phyloP scores from a whole-genome alignment of 768 basidiomycete genomes.

The Tubosaeta brunneosetosa region DNA sequence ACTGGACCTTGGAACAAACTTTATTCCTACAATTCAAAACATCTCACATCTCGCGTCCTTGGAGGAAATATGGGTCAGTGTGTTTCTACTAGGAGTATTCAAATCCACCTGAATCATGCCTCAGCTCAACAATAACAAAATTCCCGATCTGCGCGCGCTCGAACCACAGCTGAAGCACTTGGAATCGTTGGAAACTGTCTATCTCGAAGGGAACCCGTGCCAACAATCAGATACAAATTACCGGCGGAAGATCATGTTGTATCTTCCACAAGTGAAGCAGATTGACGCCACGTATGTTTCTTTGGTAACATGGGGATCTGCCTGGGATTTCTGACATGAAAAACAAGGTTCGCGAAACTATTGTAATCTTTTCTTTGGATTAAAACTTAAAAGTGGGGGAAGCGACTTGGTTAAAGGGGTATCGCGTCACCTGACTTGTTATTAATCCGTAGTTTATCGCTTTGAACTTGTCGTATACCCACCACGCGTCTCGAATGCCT shows the following conservation, averaged over 20 bases:
- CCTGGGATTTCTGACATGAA: constrained; percentile 1
- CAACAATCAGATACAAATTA: constrained; percentile 73
- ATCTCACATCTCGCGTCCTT: constrained; percentile 68
- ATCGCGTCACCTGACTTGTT: too few species aligned
- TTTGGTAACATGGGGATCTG: background rate
- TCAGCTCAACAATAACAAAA: constrained; percentile 85
- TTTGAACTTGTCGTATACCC: background rate
- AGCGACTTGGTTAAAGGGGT: too few species aligned
- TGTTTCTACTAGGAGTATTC: background rate
- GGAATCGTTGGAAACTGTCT: constrained; percentile 73
- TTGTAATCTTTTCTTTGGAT: constrained; percentile 46
- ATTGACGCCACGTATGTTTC: constrained; percentile 91
- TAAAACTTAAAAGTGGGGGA: background rate
- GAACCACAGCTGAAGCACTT: constrained; percentile 62
- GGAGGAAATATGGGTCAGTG: constrained; percentile 91
- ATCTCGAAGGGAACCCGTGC: constrained; percentile 93
- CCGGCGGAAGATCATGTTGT: constrained; percentile 83
- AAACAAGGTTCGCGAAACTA: constrained; percentile 50
- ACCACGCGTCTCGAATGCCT: constrained; percentile 31
- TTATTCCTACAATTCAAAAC: constrained; percentile 73
- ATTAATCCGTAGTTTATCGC: too few species aligned
- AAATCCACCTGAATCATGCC: background rate
- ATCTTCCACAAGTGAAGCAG: constrained; percentile 84
- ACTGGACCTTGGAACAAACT: constrained; percentile 85
- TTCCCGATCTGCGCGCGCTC: constrained; percentile 63